These are phyloP conservation scores for Phytophthora tentaculata DNA, from an alignment of 352 stramenopile genomes.

Conservation along the genomic window DNA sequence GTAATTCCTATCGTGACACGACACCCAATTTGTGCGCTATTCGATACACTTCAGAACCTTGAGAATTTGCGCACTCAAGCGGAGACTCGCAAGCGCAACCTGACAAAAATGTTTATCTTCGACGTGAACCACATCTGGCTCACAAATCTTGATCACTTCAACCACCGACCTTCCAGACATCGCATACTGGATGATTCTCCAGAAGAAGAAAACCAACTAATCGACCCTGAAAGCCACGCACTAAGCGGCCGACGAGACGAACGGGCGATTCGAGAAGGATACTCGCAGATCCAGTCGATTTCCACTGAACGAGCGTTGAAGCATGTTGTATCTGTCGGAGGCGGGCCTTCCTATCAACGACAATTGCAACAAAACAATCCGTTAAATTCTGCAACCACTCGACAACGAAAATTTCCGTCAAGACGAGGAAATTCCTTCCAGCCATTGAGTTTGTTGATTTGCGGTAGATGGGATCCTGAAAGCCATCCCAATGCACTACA, in stretches of 20 bases:
- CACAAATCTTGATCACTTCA: slow-evolving; percentile 91
- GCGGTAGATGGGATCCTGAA: slow-evolving; percentile 48
- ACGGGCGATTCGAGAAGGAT: slow-evolving; percentile 63
- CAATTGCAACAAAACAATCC: slow-evolving; percentile 8
- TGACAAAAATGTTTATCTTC: slow-evolving; percentile 83
- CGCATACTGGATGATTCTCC: slow-evolving; percentile 9
- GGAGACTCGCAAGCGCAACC: slow-evolving; percentile 71
- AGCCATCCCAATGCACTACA: slow-evolving; percentile 33
- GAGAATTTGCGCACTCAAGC: slow-evolving; percentile 75
- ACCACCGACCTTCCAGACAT: slow-evolving; percentile 41
- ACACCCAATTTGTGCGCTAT: slow-evolving; percentile 71
- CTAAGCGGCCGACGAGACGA: slow-evolving; percentile 64
- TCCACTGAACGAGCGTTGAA: slow-evolving; percentile 66
- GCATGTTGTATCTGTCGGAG: slow-evolving; percentile 47
- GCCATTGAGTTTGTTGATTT: slow-evolving; percentile 67
- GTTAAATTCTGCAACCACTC: slow-evolving; percentile 15
- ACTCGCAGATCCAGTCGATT: slow-evolving; percentile 82
- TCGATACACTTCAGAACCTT: slow-evolving; percentile 63
- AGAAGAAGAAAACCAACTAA: slow-evolving; percentile 26
- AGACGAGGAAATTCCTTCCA: slow-evolving; percentile 29
- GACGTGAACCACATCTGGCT: slow-evolving; percentile 93
- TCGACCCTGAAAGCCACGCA: slow-evolving; percentile 19
- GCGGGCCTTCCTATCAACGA: slow-evolving; percentile 14
- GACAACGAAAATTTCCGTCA: slow-evolving; percentile 19
- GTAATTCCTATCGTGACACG: slow-evolving; percentile 63